These are phyloP conservation scores for Tulasnella sp. DNA, from an alignment of 768 basidiomycete genomes.

Conservation along the genomic window DNA sequence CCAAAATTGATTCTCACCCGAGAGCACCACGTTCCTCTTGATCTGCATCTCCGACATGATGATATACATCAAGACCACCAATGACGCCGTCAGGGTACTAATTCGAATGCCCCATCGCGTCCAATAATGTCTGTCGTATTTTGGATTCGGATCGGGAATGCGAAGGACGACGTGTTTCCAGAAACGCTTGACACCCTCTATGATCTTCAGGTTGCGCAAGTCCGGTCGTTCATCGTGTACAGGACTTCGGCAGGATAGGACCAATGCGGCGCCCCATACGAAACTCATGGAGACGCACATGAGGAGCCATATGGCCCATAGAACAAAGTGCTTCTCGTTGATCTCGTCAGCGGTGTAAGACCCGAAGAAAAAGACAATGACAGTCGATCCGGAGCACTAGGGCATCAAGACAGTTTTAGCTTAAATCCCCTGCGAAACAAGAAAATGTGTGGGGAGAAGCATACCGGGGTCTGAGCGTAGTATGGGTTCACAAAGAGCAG, in stretches of 20 bases:
- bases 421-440: background rate
- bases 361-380: background rate
- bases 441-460: too few species aligned
- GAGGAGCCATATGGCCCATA: slow-evolving; percentile 15
- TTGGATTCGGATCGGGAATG: background rate
- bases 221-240: background rate
- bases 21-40: background rate
- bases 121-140: background rate
- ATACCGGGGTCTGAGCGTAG: slow-evolving; percentile 5
- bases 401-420: too few species aligned
- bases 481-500: slow-evolving; percentile 10
- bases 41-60: slow-evolving; percentile 2
- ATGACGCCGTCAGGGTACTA: background rate
- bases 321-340: slow-evolving; percentile 1
- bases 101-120: background rate
- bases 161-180: background rate
- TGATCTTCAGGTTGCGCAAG: background rate
- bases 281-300: background rate
- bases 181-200: background rate
- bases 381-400: slow-evolving; percentile 5
- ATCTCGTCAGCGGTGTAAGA: background rate
- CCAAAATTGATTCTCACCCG: slow-evolving; percentile 3
- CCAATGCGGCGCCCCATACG: slow-evolving; percentile 8
- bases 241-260: background rate
- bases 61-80: background rate